These are phyloP conservation scores for Fraxinus paxiana DNA, from an alignment of 305 asterid genomes.

Conservation along the genomic window DNA sequence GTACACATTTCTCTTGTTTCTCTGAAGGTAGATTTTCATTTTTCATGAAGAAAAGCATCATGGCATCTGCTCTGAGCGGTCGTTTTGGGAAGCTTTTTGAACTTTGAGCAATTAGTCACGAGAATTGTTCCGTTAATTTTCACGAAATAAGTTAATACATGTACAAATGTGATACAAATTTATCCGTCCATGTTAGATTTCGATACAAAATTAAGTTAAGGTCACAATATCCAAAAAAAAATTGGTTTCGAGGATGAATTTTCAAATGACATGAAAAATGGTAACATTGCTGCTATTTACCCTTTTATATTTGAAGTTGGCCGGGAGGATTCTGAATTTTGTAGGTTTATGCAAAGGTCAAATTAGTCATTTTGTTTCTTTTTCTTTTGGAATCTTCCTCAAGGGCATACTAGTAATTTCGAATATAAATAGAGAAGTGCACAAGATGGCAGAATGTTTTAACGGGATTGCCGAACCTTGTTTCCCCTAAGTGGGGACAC, in stretches of 20 bases:
- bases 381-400: background rate
- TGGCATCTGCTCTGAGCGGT: background rate
- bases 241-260: background rate
- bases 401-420: slow-evolving; percentile 9
- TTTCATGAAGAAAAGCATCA: too few relatives aligned
- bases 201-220: background rate
- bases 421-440: background rate
- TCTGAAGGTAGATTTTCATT: background rate
- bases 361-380: background rate
- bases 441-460: slow-evolving; percentile 11
- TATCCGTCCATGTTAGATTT: background rate
- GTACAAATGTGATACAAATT: background rate
- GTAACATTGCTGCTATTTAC: background rate
- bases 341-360: background rate
- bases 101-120: background rate
- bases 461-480: slow-evolving; percentile 13
- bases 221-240: background rate
- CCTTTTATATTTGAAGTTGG: background rate
- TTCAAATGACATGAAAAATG: background rate
- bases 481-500: slow-evolving; percentile 18
- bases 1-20: background rate
- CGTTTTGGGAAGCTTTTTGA: background rate
- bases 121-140: background rate
- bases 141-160: background rate
- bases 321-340: background rate